Percentiles rank a stretch among this genome's conserved stretches.
Conservation (phyloP, 352 stramenopile species). For the Globisporangium middletonii region DNA sequence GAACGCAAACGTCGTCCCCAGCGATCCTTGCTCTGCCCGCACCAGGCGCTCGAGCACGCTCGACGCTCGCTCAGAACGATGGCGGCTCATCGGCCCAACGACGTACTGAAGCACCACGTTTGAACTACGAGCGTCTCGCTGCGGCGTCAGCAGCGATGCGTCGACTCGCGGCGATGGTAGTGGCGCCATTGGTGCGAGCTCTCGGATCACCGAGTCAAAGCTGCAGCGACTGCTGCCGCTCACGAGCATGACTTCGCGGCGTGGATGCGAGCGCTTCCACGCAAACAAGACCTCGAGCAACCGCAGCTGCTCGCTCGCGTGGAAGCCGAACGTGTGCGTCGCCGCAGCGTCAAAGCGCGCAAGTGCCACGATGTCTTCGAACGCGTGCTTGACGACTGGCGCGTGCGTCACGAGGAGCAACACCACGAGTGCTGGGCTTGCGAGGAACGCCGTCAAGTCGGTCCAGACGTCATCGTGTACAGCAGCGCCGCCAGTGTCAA, state of each 20-base stretch:
- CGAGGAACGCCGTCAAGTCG: slow-evolving; percentile 25
- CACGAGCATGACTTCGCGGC: slow-evolving; percentile 27
- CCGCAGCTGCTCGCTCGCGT: slow-evolving; percentile 25
- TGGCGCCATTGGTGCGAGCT: slow-evolving; percentile 7
- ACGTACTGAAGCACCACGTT: slow-evolving; percentile 21
- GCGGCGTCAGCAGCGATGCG: neutral
- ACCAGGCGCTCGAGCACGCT: neutral
- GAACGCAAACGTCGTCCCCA: slow-evolving; percentile 28
- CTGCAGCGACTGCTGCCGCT: slow-evolving; percentile 24
- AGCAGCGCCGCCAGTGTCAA: slow-evolving; percentile 9
- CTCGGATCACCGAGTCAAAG: slow-evolving; percentile 36
- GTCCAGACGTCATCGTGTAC: slow-evolving; percentile 23
- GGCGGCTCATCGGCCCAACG: slow-evolving; percentile 17
- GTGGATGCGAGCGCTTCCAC: slow-evolving; percentile 25
- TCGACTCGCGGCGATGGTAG: neutral
- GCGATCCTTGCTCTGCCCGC: slow-evolving; percentile 19
- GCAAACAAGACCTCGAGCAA: slow-evolving; percentile 33
- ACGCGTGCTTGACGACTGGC: slow-evolving; percentile 39
- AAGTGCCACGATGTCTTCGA: slow-evolving; percentile 39
- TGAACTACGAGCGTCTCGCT: slow-evolving; percentile 1
- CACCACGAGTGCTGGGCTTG: slow-evolving; percentile 22
- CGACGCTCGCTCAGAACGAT: neutral
- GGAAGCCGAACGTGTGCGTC: slow-evolving; percentile 35
- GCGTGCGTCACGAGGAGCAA: slow-evolving; percentile 32
- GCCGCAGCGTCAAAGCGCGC: slow-evolving; percentile 25